These are phyloP conservation scores for Tuctoria greenei DNA, from an alignment of 176 grass and related monocot genomes.

Conservation along the genomic window DNA sequence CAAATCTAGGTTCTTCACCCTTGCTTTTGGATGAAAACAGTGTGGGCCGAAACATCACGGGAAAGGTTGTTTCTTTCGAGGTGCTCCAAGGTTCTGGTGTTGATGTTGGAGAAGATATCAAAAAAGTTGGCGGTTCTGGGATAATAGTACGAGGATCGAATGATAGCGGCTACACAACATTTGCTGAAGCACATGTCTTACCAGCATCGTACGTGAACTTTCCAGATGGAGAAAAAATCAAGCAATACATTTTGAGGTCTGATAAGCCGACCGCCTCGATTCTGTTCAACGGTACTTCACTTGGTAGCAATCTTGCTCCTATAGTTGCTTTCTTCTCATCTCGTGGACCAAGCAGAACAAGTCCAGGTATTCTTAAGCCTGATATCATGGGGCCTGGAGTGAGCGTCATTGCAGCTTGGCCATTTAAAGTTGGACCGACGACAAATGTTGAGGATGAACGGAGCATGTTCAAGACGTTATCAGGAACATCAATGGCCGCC, in stretches of 20 bases:
- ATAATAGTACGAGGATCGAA: conserved; percentile 25
- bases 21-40: too few species aligned
- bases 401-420: conserved; percentile 56
- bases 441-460: too few species aligned
- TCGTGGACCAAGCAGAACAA: conserved; percentile 33
- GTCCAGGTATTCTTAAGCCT: conserved; percentile 42
- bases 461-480: conserved; percentile 17
- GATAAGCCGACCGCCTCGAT: neutral
- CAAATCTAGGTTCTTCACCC: neutral
- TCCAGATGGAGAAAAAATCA: neutral
- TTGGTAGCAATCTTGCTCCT: conserved; percentile 31
- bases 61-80: neutral
- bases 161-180: conserved; percentile 25
- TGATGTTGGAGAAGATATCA: neutral
- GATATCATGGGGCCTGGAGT: conserved; percentile 50
- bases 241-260: neutral
- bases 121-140: conserved; percentile 12
- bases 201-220: conserved; percentile 36
- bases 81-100: neutral
- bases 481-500: conserved; percentile 49
- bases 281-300: conserved; percentile 41
- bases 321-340: conserved; percentile 52
- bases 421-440: conserved; percentile 22
- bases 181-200: conserved; percentile 27
- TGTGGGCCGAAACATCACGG: too few species aligned